Base-by-base conservation (phyloP, 2,329 filamentous ascomycete genomes). In the Ophiostoma himal-ulmi region DNA sequence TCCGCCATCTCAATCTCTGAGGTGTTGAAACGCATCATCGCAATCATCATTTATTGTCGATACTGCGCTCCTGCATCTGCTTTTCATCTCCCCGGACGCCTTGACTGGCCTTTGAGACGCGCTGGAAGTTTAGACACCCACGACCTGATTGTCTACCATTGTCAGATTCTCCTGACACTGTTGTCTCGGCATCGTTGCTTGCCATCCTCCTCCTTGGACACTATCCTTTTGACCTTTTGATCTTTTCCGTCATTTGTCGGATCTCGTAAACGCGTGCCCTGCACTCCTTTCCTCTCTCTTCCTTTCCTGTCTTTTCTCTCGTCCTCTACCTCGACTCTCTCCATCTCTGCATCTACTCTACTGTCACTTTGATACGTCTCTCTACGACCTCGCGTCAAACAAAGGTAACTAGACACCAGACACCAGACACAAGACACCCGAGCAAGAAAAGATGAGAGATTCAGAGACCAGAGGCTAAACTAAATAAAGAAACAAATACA, bases 41-140 rank as follows among this genome's bases (percentile, higher is more conserved):
- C 57, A n/a, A 65, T 39, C 36, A 65, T 26, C 62, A 39, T 39
- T 36, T 10, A 39, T 39, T 36, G 36, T 22, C n/a, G 20, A 65
- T 22, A 8, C 20, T 39, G 57, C 36, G 36, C 20, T 17, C 17
- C 60, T n/a, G 60, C 36, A 22, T 41, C 36, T 22, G 34, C 60
- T 36, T 36, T 20, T 65, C 34, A 37, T 52, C 44, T 26, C 20
- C 36, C 22, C 82, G 83, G 86, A 89, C 83, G 82, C 87, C 86
- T 89, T 89, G 76, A 86, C 82, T 89, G 86, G 86, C 87, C 82
- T 77, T 87, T 82, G 76, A 78, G 79, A 81, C 30, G 79, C 78
- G 78, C 75, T 67, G 71, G 62, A 65, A 39, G 20, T 39, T 22
- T 64, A 22, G n/a, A 57, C n/a, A 26, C 1, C 17, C 17, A 2